A percentile compares a stretch with the other conserved stretches of the same genome.
Evolutionary conservation across 1,284 basidiomycete species (phyloP).

Genomic region (Abortiporus biennis): DNA sequence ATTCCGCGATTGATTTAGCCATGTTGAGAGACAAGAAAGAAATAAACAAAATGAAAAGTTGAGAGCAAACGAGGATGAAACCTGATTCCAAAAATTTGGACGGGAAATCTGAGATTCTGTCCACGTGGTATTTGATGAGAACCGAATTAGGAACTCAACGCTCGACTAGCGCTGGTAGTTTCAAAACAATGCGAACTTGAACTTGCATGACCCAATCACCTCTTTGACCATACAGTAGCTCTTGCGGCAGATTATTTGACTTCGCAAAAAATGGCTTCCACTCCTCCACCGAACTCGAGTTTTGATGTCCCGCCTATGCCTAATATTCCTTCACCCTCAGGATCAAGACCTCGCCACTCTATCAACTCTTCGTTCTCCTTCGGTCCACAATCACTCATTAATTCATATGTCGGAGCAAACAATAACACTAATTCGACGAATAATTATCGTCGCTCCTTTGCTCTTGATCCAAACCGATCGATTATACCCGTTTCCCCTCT

Average conservation of each 20-base stretch:
- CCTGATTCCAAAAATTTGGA: neutral
- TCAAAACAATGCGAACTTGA: too few relatives aligned
- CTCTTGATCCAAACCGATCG: conserved; percentile 72
- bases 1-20: neutral
- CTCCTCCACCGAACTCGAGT: conserved; percentile 26
- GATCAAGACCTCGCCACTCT: conserved; percentile 51
- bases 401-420: conserved; percentile 59
- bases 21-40: neutral
- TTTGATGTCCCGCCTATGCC: conserved; percentile 30
- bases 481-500: conserved; percentile 64
- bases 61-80: neutral
- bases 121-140: neutral
- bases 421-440: conserved; percentile 28
- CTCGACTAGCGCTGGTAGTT: too few relatives aligned
- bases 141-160: too few relatives aligned
- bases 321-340: conserved; percentile 32
- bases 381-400: conserved; percentile 65
- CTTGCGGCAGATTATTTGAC: conserved; percentile 3
- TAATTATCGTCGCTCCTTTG: conserved; percentile 39
- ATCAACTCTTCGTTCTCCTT: conserved; percentile 80
- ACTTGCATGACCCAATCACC: too few relatives aligned
- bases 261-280: conserved; percentile 20
- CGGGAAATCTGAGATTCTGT: too few relatives aligned
- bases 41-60: neutral
- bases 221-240: neutral